A percentile compares a stretch with the other conserved stretches of the same genome.
These are phyloP conservation scores for Tardiomyces depauwii DNA, from an alignment of 1,139 yeast genomes.

Conservation along the genomic window DNA sequence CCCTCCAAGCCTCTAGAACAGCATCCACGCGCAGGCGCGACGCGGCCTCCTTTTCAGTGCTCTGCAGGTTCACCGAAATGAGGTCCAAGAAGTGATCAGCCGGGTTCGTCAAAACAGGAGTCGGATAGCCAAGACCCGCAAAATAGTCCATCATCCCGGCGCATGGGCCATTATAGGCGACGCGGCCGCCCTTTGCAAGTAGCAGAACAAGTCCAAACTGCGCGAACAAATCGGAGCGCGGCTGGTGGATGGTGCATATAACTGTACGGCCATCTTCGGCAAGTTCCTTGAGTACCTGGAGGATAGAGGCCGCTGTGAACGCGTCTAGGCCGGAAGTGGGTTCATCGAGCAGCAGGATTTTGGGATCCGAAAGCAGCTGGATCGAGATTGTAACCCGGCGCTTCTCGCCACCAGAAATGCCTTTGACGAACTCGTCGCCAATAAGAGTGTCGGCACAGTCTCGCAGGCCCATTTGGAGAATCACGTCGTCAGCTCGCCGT, in stretches of 20 bases:
- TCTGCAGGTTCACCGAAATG: constrained; percentile 38
- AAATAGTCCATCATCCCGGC: constrained; percentile 35
- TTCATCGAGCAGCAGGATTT: constrained; percentile 65
- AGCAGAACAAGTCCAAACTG: constrained; percentile 57
- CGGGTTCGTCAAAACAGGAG: constrained; percentile 51
- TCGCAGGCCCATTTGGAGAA: constrained; percentile 55
- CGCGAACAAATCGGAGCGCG: constrained; percentile 52
- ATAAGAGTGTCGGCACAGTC: constrained; percentile 72
- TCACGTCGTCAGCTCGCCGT: constrained; percentile 41
- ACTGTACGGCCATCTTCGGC: constrained; percentile 59
- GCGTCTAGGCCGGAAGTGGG: constrained; percentile 87
- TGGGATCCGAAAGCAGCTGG: constrained; percentile 62
- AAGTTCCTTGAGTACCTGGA: constrained; percentile 46
- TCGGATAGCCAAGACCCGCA: constrained; percentile 34
- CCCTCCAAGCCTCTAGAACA: constrained; percentile 20
- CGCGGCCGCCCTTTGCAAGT: constrained; percentile 62
- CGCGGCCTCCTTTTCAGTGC: constrained; percentile 26
- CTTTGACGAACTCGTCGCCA: constrained; percentile 63
- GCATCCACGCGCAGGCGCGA: constrained; percentile 24
- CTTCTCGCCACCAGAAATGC: constrained; percentile 81
- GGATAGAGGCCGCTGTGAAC: constrained; percentile 61
- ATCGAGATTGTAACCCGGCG: constrained; percentile 75
- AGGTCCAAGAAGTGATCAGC: constrained; percentile 69
- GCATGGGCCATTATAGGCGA: constrained; percentile 44
- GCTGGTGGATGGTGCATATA: constrained; percentile 77